Evolutionary conservation across 2,329 filamentous ascomycete species (phyloP).

Genomic region (Monilinia laxa): DNA sequence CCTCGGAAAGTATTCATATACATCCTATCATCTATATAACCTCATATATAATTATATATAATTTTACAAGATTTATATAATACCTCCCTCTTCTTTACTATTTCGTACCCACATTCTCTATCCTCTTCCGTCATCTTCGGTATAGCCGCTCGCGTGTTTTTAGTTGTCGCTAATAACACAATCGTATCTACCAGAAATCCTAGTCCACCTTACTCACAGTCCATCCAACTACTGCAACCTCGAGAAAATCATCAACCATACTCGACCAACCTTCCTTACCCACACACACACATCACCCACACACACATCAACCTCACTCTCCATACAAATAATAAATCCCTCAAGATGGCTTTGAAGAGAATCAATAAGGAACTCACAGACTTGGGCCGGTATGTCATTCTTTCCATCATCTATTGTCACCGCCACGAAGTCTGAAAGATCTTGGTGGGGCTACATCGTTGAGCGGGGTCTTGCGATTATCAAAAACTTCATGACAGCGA

Average conservation of each 20-base stretch:
- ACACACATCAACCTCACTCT: conserved; percentile 26
- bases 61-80: no score
- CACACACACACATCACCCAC: neutral
- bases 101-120: conserved; percentile 14
- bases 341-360: conserved; percentile 80
- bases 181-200: conserved; percentile 22
- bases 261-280: conserved; percentile 12
- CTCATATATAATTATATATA: neutral
- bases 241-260: conserved; percentile 29
- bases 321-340: conserved; percentile 31
- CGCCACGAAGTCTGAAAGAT: conserved; percentile 25
- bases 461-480: conserved; percentile 40
- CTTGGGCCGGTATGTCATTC: conserved; percentile 72
- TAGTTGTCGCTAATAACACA: conserved; percentile 34
- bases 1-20: no score
- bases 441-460: conserved; percentile 36
- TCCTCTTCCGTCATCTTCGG: conserved; percentile 30
- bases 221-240: conserved; percentile 34
- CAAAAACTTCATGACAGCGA: conserved; percentile 38
- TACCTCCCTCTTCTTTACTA: neutral
- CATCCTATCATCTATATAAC: neutral
- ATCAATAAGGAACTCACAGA: conserved; percentile 94
- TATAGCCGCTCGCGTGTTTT: conserved; percentile 30
- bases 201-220: conserved; percentile 25
- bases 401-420: conserved; percentile 25